phyloP scores from a whole-genome alignment of 139 green algal genomes.

The Volvox reticuliferus region DNA sequence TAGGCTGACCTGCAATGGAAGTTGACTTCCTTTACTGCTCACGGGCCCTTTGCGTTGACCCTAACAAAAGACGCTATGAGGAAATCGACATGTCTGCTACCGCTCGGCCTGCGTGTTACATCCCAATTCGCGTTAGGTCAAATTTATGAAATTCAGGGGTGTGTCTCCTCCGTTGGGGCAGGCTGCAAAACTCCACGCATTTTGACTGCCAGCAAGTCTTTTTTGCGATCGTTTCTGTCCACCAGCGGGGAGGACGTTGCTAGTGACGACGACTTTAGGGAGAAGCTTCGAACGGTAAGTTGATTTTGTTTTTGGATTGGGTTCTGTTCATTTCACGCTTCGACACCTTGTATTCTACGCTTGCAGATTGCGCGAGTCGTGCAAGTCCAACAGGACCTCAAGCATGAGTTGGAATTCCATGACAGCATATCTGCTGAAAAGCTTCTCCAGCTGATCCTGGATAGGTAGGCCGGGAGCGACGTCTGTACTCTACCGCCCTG shows the following conservation, averaged over 20 bases:
- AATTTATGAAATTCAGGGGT: not conserved
- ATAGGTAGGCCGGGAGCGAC: not conserved
- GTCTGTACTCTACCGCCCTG: not conserved
- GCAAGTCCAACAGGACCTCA: conserved; percentile 17
- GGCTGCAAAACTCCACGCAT: not conserved
- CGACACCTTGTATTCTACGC: not conserved
- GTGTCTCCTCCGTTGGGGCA: not conserved
- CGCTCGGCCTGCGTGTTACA: not conserved
- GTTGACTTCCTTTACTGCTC: no score
- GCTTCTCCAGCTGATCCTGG: not conserved
- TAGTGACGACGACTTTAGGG: not conserved
- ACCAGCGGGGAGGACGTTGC: not conserved
- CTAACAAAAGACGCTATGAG: not conserved
- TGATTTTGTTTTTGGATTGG: no score
- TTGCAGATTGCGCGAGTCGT: conserved; percentile 9
- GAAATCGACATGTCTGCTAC: not conserved
- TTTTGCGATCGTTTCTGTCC: not conserved
- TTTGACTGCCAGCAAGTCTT: not conserved
- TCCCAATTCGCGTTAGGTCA: not conserved
- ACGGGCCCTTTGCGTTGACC: no score
- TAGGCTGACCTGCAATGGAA: no score
- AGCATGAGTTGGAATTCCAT: not conserved
- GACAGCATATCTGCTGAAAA: not conserved
- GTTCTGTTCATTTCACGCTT: not conserved
- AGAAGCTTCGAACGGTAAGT: not conserved